phyloP scores from a whole-genome alignment of 441 rosid genomes.

The Isatis lusitanica region DNA sequence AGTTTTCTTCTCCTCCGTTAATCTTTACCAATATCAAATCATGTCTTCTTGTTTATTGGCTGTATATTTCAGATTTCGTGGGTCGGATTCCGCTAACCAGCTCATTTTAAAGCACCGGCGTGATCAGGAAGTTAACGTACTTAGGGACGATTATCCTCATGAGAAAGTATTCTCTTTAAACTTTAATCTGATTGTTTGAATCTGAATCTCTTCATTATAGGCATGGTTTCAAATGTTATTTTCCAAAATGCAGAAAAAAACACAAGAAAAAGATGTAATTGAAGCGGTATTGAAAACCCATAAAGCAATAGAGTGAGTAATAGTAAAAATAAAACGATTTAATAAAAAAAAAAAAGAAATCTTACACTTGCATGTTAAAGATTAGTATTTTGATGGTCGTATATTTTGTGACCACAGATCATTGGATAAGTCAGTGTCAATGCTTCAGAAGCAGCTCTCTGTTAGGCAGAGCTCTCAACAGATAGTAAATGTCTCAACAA shows the following conservation, averaged over 20 bases:
- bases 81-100: conserved; percentile 33
- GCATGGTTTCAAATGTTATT: neutral
- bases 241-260: conserved; percentile 36
- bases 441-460: conserved; percentile 77
- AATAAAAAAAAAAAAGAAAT: neutral
- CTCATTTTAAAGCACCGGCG: conserved; percentile 48
- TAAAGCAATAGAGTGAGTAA: conserved; percentile 79
- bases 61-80: conserved; percentile 23
- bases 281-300: conserved; percentile 70
- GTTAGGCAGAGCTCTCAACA: conserved; percentile 51
- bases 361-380: neutral
- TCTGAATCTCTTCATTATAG: neutral
- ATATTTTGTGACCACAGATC: conserved; percentile 45
- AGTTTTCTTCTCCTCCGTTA: neutral
- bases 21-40: neutral
- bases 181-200: neutral
- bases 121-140: conserved; percentile 55
- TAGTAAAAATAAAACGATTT: neutral
- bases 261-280: conserved; percentile 51
- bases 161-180: conserved; percentile 44
- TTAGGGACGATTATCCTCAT: conserved; percentile 49
- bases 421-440: conserved; percentile 66
- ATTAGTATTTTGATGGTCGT: conserved; percentile 6
- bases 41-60: neutral
- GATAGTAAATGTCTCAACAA: conserved; percentile 35